Percentiles rank a stretch among this genome's conserved stretches.
Conservation (phyloP, 2,329 filamentous ascomycete species). For the Aspergillus ustus region DNA sequence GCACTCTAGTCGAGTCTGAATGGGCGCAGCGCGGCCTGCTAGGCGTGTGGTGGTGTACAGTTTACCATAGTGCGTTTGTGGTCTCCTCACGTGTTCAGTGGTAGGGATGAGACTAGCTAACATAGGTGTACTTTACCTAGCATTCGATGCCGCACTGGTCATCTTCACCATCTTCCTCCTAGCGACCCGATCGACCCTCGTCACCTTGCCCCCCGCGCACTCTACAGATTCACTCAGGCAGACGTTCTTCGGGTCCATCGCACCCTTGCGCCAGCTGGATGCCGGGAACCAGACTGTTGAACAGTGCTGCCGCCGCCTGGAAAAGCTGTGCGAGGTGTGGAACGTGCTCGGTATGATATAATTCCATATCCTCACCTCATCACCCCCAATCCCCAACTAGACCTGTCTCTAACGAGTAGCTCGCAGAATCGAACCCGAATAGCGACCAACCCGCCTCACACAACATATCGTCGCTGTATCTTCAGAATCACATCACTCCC, state of each 20-base stretch:
- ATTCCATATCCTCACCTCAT: too few species aligned
- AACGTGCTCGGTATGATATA: neutral
- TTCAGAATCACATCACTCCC: neutral
- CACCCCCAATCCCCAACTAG: too few species aligned
- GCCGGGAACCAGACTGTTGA: neutral
- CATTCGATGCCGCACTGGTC: neutral
- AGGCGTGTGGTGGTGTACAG: neutral
- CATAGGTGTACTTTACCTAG: neutral
- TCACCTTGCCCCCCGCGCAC: neutral
- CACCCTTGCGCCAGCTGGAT: neutral
- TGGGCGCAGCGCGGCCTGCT: neutral
- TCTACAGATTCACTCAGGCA: neutral
- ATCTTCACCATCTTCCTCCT: neutral
- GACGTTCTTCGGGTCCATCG: neutral
- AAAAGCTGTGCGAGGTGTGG: neutral
- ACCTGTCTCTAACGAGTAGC: too few species aligned
- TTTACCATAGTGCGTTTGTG: neutral
- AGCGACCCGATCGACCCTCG: neutral
- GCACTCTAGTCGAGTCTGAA: neutral
- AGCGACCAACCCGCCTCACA: neutral
- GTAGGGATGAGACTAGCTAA: neutral
- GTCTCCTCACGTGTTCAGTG: too few species aligned
- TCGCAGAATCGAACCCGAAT: too few species aligned
- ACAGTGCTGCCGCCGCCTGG: neutral
- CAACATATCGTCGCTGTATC: neutral